phyloP scores from a whole-genome alignment of 2,329 filamentous ascomycete species.

The Bipolaris sorokiniana region DNA sequence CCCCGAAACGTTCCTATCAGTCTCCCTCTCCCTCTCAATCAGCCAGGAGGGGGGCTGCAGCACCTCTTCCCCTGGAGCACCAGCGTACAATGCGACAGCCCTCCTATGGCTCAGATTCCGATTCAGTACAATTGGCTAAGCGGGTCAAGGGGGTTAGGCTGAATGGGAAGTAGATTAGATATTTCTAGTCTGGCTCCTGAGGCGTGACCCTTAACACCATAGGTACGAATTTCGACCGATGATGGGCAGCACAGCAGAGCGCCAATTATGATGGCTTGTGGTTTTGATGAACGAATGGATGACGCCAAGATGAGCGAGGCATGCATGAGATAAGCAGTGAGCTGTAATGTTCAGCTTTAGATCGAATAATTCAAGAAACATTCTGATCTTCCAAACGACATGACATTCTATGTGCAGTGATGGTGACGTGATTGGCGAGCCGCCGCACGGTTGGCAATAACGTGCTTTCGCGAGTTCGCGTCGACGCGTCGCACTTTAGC shows the following conservation, averaged over 20 bases:
- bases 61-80: constrained; percentile 32
- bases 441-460: constrained; percentile 23
- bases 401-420: background rate
- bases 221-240: constrained; percentile 28
- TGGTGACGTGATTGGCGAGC: constrained; percentile 22
- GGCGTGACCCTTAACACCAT: constrained; percentile 24
- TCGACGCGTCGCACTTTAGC: constrained; percentile 43
- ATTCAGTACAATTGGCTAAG: constrained; percentile 68
- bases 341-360: background rate
- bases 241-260: background rate
- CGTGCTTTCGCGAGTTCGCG: constrained; percentile 43
- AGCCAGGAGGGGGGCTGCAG: constrained; percentile 49
- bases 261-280: background rate
- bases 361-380: constrained; percentile 13
- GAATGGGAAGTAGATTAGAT: constrained; percentile 38
- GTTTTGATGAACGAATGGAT: constrained; percentile 5
- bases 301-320: background rate
- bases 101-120: constrained; percentile 53
- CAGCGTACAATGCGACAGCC: constrained; percentile 32
- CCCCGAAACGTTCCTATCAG: constrained; percentile 69
- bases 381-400: background rate
- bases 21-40: constrained; percentile 37
- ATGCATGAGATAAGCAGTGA: constrained; percentile 11
- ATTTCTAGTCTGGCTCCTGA: constrained; percentile 20
- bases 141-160: constrained; percentile 68